Evolutionary conservation across 495 filamentous ascomycete species (phyloP).

Genomic region (Bombardia bombarda): DNA sequence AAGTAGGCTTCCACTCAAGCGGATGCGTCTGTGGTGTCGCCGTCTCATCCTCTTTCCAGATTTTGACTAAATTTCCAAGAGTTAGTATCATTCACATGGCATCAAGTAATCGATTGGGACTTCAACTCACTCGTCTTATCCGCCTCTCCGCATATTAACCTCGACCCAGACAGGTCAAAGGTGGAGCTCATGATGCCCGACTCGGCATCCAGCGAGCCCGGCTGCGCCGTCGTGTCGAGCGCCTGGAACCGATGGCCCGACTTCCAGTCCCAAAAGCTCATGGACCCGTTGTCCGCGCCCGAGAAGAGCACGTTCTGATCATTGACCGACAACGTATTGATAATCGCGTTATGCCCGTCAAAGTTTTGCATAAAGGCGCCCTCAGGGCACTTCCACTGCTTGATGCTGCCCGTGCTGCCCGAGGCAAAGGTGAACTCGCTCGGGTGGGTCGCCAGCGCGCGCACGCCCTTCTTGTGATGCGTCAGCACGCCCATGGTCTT

Average conservation of each 20-base stretch:
- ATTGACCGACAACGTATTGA: conserved; percentile 91
- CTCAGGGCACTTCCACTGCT: conserved; percentile 99
- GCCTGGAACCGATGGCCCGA: conserved; percentile 85
- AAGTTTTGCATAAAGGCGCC: conserved; percentile 99
- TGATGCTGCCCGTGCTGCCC: conserved; percentile 86
- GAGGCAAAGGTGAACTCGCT: conserved; percentile 94
- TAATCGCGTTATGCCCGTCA: conserved; percentile 90
- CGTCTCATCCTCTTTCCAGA: conserved; percentile 87
- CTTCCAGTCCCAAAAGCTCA: conserved; percentile 99
- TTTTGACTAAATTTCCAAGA: conserved; percentile 61
- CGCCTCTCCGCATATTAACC: conserved; percentile 87
- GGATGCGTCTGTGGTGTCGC: conserved; percentile 90
- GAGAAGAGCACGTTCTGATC: conserved; percentile 93
- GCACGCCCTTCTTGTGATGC: conserved; percentile 96
- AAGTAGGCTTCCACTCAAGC: conserved; percentile 82
- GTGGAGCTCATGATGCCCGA: conserved; percentile 86
- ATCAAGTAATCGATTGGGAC: background rate
- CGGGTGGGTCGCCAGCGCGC: conserved; percentile 78
- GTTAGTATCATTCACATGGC: conserved; percentile 14
- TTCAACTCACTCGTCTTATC: conserved; percentile 74
- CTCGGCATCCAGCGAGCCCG: conserved; percentile 89
- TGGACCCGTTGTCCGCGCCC: conserved; percentile 91
- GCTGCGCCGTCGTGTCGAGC: conserved; percentile 84
- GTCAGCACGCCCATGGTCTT: conserved; percentile 95
- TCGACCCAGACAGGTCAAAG: conserved; percentile 80